Conservation (phyloP, 1,139 yeast genomes). For the Candida gigantensis region DNA sequence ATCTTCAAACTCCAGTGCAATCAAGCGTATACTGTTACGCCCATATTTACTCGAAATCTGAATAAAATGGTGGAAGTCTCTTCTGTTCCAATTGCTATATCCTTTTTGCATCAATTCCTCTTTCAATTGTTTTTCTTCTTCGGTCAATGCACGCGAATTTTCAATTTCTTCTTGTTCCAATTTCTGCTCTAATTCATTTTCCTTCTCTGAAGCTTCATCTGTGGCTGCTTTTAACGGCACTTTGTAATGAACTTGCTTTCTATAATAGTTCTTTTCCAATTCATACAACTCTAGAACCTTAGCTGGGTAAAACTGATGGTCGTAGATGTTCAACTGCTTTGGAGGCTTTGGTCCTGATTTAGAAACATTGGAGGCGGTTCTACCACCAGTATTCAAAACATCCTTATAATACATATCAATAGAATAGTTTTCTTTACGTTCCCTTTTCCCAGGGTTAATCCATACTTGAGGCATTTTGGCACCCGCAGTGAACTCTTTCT, state of each 20-base stretch:
- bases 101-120: constrained; percentile 58
- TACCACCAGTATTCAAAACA: constrained; percentile 71
- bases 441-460: constrained; percentile 78
- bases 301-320: constrained; percentile 72
- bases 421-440: constrained; percentile 75
- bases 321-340: constrained; percentile 65
- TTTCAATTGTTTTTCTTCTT: constrained; percentile 63
- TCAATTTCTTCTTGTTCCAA: constrained; percentile 63
- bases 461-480: constrained; percentile 52
- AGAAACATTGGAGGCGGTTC: constrained; percentile 25
- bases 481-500: constrained; percentile 51
- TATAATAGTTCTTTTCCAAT: constrained; percentile 61
- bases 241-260: constrained; percentile 50
- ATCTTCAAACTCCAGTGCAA: constrained; percentile 64
- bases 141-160: constrained; percentile 65
- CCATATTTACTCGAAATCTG: constrained; percentile 66
- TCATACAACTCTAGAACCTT: constrained; percentile 64
- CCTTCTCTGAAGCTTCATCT: constrained; percentile 37
- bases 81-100: constrained; percentile 66
- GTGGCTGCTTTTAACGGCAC: constrained; percentile 50
- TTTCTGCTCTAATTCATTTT: constrained; percentile 54
- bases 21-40: constrained; percentile 59
- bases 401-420: constrained; percentile 80
- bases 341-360: constrained; percentile 63
- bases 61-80: constrained; percentile 71